These are phyloP conservation scores for Syzygium aqueum DNA, from an alignment of 345 rosid genomes.

Conservation along the genomic window DNA sequence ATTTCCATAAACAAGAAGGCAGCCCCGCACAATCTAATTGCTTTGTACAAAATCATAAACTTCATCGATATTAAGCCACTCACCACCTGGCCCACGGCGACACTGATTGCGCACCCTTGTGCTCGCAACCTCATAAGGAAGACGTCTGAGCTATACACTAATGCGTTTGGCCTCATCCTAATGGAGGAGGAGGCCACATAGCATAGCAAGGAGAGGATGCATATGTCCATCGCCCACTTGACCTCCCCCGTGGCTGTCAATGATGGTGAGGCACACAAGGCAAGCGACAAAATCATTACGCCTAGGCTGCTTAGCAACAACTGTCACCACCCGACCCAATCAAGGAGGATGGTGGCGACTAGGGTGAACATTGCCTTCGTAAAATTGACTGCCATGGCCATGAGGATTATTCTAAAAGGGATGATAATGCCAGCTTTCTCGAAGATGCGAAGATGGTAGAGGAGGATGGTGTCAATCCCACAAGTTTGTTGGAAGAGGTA, in stretches of 20 bases:
- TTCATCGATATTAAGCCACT: conserved; percentile 60
- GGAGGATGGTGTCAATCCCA: too few species aligned
- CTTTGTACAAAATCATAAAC: conserved; percentile 37
- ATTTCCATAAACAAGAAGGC: conserved; percentile 53
- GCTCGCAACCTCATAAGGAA: conserved; percentile 73
- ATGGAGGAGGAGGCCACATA: conserved; percentile 69
- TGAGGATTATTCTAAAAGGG: too few species aligned
- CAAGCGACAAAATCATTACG: conserved; percentile 10
- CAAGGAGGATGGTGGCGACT: too few species aligned
- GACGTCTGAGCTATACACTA: conserved; percentile 77
- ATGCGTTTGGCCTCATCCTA: conserved; percentile 72
- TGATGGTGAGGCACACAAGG: conserved; percentile 22
- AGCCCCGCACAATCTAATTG: conserved; percentile 38
- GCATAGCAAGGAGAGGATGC: conserved; percentile 42
- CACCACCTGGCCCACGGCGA: conserved; percentile 46
- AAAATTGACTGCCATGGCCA: too few species aligned
- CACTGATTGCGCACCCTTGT: conserved; percentile 61
- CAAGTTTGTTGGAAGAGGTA: too few species aligned
- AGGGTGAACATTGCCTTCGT: too few species aligned
- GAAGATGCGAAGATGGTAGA: too few species aligned
- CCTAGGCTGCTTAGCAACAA: too few species aligned
- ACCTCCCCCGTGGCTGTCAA: conserved; percentile 25
- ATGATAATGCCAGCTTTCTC: too few species aligned
- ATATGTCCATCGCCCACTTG: conserved; percentile 50
- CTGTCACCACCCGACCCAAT: too few species aligned